Evolutionary conservation across 139 green algal species (phyloP).

Genomic region (Picochlorum sp.): DNA sequence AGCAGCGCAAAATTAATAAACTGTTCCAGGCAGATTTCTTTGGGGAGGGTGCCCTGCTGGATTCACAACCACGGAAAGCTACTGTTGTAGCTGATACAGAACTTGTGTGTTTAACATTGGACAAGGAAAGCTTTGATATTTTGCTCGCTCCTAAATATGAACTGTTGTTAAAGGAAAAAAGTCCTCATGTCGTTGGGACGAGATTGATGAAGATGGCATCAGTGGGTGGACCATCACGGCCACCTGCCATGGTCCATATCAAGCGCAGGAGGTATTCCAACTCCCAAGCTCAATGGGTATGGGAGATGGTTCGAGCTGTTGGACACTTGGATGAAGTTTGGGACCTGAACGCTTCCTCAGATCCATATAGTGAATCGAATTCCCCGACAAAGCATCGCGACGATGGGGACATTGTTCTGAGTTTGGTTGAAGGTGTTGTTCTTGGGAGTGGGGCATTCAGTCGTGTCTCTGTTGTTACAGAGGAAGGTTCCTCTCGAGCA

Average conservation of each 20-base stretch:
- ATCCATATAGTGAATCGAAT: neutral
- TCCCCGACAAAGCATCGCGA: neutral
- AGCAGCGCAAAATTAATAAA: slow-evolving; percentile 59
- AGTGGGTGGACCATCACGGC: slow-evolving; percentile 38
- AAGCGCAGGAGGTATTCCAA: slow-evolving; percentile 48
- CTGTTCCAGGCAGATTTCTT: slow-evolving; percentile 91
- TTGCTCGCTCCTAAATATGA: slow-evolving; percentile 79
- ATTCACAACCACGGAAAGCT: slow-evolving; percentile 49
- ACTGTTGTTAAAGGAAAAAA: slow-evolving; percentile 80
- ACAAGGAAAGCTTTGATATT: slow-evolving; percentile 68
- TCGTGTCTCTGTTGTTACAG: slow-evolving; percentile 62
- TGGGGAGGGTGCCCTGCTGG: slow-evolving; percentile 77
- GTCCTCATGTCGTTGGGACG: slow-evolving; percentile 60
- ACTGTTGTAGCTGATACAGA: slow-evolving; percentile 69
- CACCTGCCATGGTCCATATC: slow-evolving; percentile 68
- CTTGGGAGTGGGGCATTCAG: slow-evolving; percentile 84
- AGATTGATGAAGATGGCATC: slow-evolving; percentile 62
- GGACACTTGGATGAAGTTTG: slow-evolving; percentile 85
- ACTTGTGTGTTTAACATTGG: slow-evolving; percentile 67
- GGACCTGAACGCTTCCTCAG: slow-evolving; percentile 45
- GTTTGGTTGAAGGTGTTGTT: slow-evolving; percentile 55
- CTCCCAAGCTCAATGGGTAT: slow-evolving; percentile 29
- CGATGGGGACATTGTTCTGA: slow-evolving; percentile 3
- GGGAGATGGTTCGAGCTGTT: slow-evolving; percentile 69
- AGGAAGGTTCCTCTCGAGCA: slow-evolving; percentile 43